Conservation (phyloP, 345 rosid genomes). For the Moringa oleifera region DNA sequence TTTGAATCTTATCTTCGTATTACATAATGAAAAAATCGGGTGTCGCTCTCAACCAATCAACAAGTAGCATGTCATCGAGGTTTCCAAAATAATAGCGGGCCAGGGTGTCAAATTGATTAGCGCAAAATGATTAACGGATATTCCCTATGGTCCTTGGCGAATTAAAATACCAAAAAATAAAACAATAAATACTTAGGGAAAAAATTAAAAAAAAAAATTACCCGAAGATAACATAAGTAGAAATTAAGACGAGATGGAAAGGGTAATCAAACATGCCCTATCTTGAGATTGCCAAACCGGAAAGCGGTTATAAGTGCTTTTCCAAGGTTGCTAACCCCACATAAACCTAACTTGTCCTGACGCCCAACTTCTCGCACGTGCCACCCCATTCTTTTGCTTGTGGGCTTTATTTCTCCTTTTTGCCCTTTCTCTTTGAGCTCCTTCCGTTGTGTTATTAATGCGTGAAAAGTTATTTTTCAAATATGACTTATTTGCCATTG, state of each 20-base stretch:
- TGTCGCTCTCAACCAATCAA: too few relatives aligned
- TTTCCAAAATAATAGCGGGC: too few relatives aligned
- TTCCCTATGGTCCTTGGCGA: too few relatives aligned
- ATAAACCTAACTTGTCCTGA: constrained; percentile 30
- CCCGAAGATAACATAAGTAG: neutral
- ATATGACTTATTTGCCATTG: constrained; percentile 23
- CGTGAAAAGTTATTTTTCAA: neutral
- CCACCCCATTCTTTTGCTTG: constrained; percentile 17
- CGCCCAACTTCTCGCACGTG: constrained; percentile 27
- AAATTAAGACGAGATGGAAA: constrained; percentile 17
- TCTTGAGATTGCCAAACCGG: constrained; percentile 29
- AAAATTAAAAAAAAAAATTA: neutral
- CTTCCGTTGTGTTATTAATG: constrained; percentile 16
- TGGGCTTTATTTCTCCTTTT: neutral
- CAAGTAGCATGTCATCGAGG: too few relatives aligned
- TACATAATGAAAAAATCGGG: too few relatives aligned
- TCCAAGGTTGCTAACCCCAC: constrained; percentile 30
- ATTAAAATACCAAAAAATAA: too few relatives aligned
- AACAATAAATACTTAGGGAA: too few relatives aligned
- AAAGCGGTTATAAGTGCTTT: constrained; percentile 55
- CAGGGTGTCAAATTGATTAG: too few relatives aligned
- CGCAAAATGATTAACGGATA: too few relatives aligned
- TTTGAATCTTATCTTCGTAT: too few relatives aligned
- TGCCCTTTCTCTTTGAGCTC: neutral
- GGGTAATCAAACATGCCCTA: constrained; percentile 32